Evolutionary conservation across 2,329 filamentous ascomycete genomes (phyloP), one percentile per base, ranked within the genome.

Genomic region (Colletotrichum sansevieriae): DNA sequence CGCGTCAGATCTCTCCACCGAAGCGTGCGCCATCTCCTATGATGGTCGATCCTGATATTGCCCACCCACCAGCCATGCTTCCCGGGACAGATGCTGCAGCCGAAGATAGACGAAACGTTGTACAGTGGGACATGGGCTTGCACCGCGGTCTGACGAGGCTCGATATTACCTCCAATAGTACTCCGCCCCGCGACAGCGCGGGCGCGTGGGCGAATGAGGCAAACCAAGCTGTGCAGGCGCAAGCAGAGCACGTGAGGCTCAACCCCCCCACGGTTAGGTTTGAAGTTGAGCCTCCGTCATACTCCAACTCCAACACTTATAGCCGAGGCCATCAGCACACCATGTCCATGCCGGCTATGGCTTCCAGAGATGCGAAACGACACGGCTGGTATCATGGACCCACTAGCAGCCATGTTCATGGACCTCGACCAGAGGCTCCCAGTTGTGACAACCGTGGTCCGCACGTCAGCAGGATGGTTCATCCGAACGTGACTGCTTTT

Each of bases 1-100:
- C 87, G 66, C 87, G 87, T 20, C 86, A 89, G 1, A 78, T 84
- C 12, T 88, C 92, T 0, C 89, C 91, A 8, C 87, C 88, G 1
- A 86, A 88, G 56, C 88, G 91, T 54, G 86, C 87, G 62, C 84
- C 88, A 2, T 94, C 92, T 60, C 92, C 94, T 0, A 95, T 96
- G 92, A 87, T 92, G 75, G 81, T 94, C 10, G 93, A 97, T 72
- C 74, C 81, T 39, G 78, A 87, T 74, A 61, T 80, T 70, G 39
- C 80, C 68, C 73, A 80, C 76, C 79, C 79, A 58, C 72, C 82
- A 15, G 61, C 80, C 0, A 72, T 78, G 3, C 72, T 78, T 10
- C 78, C 77, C 2, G 67, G 74, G 3, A 68, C 74, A 2, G 78
- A 79, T 3, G 74, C 77, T 10, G 75, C 75, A 11, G 68, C 77